Base-by-base conservation (phyloP, 345 rosid genomes). In the Populus alba region DNA sequence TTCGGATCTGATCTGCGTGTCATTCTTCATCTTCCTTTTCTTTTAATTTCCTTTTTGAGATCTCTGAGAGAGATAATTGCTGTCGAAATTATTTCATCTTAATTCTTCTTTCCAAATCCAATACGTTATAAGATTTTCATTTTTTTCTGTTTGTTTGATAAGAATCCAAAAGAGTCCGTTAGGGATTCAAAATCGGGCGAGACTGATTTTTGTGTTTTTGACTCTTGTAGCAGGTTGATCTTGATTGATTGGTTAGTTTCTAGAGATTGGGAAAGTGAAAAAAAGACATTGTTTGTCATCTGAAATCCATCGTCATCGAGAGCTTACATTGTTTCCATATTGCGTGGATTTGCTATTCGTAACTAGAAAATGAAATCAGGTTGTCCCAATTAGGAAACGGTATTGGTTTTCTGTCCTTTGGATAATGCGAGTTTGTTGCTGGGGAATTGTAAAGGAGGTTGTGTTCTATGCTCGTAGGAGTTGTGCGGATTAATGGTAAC, bases 381-480 rank as follows among this genome's bases (percentile, higher is more conserved):
- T 49, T 72, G 49, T 39, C 25, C 33, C 39, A 22, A 66, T 59
- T 57, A 11, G 73, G 11, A 45, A 33, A 67, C 35, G 62, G 68
- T 29, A 31, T 68, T 67, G 31, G 66, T 51, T 62, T 63, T 35
- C 53, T 23, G 10, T 45, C 15, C 68, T 57, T 55, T 71, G 39
- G 27, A 55, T 53, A 45, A 66, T 71, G 80, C 18, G 70, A 41
- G 27, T 70, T 33, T 31, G 39, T 18, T 65, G 73, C 73, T 4
- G 25, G 65, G 65, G 27, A 59, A 59, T 25, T 23, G 65, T 57
- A 66, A 73, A 79, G 57, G 61, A 75, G 73, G 72, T 53, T 72
- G 75, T 79, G 18, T 76, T 83, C 79, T 23, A 80, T 82, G 88
- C 82, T 76, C 74, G 80, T 75, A 33, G 81, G 77, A 51, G 41